A percentile compares a stretch with the other conserved stretches of the same genome.
phyloP scores from a whole-genome alignment of 2,329 filamentous ascomycete species.

The Aspergillus sp. region DNA sequence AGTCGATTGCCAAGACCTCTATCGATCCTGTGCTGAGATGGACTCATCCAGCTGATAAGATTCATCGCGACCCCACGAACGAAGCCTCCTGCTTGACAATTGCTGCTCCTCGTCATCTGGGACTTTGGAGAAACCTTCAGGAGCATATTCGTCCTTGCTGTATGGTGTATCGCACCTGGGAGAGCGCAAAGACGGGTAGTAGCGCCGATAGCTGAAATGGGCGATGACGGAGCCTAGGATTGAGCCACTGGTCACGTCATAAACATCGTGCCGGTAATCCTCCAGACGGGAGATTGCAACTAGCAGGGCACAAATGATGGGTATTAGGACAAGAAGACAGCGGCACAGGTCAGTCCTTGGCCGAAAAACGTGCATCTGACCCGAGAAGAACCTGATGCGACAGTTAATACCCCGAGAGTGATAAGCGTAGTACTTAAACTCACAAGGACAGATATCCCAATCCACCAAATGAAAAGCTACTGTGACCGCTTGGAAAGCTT shows the following conservation, averaged over 20 bases:
- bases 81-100: conserved; percentile 22
- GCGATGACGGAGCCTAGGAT: conserved; percentile 59
- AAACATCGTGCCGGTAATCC: conserved; percentile 68
- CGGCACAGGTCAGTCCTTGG: conserved; percentile 62
- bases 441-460: conserved; percentile 62
- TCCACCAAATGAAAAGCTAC: conserved; percentile 64
- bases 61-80: conserved; percentile 25
- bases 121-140: conserved; percentile 37
- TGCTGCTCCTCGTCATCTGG: conserved; percentile 40
- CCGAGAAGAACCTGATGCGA: conserved; percentile 47
- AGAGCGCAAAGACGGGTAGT: conserved; percentile 61
- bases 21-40: conserved; percentile 15
- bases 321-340: conserved; percentile 59
- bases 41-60: conserved; percentile 31
- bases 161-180: conserved; percentile 58
- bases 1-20: background rate
- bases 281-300: conserved; percentile 66
- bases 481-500: conserved; percentile 67
- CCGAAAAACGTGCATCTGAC: conserved; percentile 63
- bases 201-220: conserved; percentile 63
- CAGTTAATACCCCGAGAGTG: background rate
- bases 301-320: conserved; percentile 61
- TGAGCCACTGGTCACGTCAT: conserved; percentile 62
- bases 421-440: conserved; percentile 17
- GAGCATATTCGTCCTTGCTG: conserved; percentile 31